These are phyloP conservation scores for Macrotyloma uniflorum DNA, from an alignment of 306 rosid genomes.

Conservation along the genomic window DNA sequence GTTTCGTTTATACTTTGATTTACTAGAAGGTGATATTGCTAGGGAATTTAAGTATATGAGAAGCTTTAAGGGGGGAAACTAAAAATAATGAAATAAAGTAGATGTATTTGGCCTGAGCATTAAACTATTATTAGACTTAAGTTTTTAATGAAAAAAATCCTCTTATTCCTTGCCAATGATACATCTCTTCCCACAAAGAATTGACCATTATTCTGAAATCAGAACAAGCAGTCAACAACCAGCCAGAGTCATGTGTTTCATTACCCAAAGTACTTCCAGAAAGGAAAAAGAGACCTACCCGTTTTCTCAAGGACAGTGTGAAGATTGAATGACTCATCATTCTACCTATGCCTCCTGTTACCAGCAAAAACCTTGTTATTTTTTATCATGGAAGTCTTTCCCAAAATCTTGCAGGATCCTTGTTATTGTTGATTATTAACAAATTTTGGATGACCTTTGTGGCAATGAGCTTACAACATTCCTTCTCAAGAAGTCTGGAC, in stretches of 20 bases:
- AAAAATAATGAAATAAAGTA: neutral
- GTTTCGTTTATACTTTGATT: constrained; percentile 3
- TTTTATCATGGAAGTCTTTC: constrained; percentile 7
- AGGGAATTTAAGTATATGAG: neutral
- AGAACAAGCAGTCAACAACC: neutral
- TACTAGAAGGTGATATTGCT: neutral
- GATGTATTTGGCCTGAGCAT: constrained; percentile 3
- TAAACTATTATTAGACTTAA: neutral
- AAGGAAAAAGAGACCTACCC: neutral
- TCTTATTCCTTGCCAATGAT: neutral
- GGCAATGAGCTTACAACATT: neutral
- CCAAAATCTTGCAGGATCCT: constrained; percentile 11
- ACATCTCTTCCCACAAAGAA: neutral
- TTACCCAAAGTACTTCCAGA: neutral
- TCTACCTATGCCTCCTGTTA: neutral
- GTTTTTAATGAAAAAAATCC: constrained; percentile 15
- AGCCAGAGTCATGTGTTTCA: neutral
- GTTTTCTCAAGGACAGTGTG: neutral
- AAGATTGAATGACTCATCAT: constrained; percentile 17
- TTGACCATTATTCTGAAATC: neutral
- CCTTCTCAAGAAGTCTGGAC: constrained; percentile 26
- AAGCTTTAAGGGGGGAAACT: neutral
- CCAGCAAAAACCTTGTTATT: neutral
- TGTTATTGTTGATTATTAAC: constrained; percentile 19
- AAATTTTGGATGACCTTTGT: neutral